Evolutionary conservation across 495 filamentous ascomycete species (phyloP).

Genomic region (Podospora australis): DNA sequence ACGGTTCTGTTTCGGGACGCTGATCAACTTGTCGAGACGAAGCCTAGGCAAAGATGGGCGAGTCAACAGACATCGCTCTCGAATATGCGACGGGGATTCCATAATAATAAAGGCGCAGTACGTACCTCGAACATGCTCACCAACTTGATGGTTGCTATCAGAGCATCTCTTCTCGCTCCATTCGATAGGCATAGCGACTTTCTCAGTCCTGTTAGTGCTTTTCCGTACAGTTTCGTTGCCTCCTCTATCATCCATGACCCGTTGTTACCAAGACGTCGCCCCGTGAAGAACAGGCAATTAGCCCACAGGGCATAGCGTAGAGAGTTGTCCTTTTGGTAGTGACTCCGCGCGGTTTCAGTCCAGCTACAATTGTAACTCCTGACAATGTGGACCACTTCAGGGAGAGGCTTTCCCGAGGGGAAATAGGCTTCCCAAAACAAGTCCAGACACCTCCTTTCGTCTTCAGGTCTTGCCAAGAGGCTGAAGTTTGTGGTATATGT

Average conservation of each 20-base stretch:
- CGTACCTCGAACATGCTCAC: conserved; percentile 16
- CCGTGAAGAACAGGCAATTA: conserved; percentile 8
- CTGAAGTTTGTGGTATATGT: background rate
- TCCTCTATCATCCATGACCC: conserved; percentile 14
- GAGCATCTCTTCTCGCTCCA: background rate
- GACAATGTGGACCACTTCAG: background rate
- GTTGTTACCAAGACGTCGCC: background rate
- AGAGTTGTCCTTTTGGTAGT: conserved; percentile 3
- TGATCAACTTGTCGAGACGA: background rate
- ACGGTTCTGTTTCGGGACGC: background rate
- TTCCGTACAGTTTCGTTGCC: conserved; percentile 4
- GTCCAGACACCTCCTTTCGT: conserved; percentile 13
- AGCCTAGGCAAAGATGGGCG: conserved; percentile 1
- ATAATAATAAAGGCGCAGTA: too few species aligned
- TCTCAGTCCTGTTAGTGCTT: conserved; percentile 4
- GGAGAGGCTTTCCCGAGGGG: conserved; percentile 10
- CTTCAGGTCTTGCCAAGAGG: conserved; percentile 4
- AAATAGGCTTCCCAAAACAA: conserved; percentile 18
- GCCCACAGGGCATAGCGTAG: conserved; percentile 10
- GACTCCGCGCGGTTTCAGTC: conserved; percentile 9
- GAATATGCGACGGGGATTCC: too few species aligned
- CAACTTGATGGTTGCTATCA: conserved; percentile 11
- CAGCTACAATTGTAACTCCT: conserved; percentile 14
- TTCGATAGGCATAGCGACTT: background rate
- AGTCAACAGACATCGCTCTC: too few species aligned